Percentiles rank a stretch among this genome's conserved stretches.
phyloP scores from a whole-genome alignment of 805 yeast species.

The Starmera amethionina region DNA sequence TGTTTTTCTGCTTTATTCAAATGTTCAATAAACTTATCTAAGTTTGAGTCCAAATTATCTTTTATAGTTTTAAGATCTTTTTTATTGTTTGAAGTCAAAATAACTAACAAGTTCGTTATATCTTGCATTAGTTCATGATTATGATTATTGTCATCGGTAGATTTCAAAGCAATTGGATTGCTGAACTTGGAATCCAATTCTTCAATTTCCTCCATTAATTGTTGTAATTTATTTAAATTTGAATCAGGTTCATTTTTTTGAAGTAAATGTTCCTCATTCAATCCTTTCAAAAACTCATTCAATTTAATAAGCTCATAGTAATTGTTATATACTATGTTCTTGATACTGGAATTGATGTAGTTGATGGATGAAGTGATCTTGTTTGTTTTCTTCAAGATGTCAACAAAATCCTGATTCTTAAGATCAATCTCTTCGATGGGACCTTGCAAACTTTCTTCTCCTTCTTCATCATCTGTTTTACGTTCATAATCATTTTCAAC shows the following conservation, averaged over 20 bases:
- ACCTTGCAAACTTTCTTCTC: conserved; percentile 4
- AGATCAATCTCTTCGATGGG: conserved; percentile 19
- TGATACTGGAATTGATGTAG: conserved; percentile 49
- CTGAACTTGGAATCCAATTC: conserved; percentile 4
- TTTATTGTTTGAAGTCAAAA: not conserved
- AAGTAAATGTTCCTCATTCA: conserved; percentile 19
- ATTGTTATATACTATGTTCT: conserved; percentile 65
- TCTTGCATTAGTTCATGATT: not conserved
- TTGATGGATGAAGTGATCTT: conserved; percentile 35
- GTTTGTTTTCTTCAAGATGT: conserved; percentile 27
- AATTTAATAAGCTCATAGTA: conserved; percentile 65
- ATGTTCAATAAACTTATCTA: conserved; percentile 5
- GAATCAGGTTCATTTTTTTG: not conserved
- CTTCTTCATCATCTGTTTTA: conserved; percentile 21
- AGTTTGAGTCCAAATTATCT: not conserved
- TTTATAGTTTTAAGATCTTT: not conserved
- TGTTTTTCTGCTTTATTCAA: not conserved
- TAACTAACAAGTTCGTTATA: not conserved
- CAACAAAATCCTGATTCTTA: conserved; percentile 18
- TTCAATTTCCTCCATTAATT: conserved; percentile 15
- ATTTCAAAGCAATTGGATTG: not conserved
- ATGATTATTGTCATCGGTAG: not conserved
- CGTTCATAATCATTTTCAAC: conserved; percentile 4
- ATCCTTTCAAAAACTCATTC: conserved; percentile 40
- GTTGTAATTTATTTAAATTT: conserved; percentile 6